A percentile compares a stretch with the other conserved stretches of the same genome.
Evolutionary conservation across 805 yeast genomes (phyloP).

Genomic region (Wickerhamomyces rabaulensis): DNA sequence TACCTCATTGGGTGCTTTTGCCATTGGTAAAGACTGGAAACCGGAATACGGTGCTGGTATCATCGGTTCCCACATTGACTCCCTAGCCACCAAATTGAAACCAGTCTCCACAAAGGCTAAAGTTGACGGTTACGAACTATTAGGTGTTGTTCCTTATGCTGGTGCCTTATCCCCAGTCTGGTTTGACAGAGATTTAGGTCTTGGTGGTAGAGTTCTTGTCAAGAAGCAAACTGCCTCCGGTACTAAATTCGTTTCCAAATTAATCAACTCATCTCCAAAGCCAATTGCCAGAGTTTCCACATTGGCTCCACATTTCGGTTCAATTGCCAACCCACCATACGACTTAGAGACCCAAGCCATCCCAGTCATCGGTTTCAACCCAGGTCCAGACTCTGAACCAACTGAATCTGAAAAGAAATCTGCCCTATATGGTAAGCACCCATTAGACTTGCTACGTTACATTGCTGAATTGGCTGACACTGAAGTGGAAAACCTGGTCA

Average conservation of each 20-base stretch:
- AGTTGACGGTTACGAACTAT: slow-evolving; percentile 68
- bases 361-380: slow-evolving; percentile 64
- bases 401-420: slow-evolving; percentile 55
- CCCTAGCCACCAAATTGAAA: slow-evolving; percentile 63
- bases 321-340: slow-evolving; percentile 61
- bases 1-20: slow-evolving; percentile 63
- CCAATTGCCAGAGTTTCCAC: slow-evolving; percentile 81
- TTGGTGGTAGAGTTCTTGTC: slow-evolving; percentile 72
- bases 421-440: slow-evolving; percentile 67
- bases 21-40: slow-evolving; percentile 60
- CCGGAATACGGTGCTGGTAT: slow-evolving; percentile 64
- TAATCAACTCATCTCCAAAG: slow-evolving; percentile 55
- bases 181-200: slow-evolving; percentile 84
- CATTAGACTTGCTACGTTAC: slow-evolving; percentile 62
- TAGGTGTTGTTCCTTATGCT: slow-evolving; percentile 83
- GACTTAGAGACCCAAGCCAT: slow-evolving; percentile 73
- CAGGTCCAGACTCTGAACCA: slow-evolving; percentile 36
- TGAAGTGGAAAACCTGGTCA: slow-evolving; percentile 55
- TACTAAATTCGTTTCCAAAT: slow-evolving; percentile 31
- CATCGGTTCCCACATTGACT: slow-evolving; percentile 73
- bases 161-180: slow-evolving; percentile 62
- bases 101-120: slow-evolving; percentile 59
- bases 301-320: slow-evolving; percentile 84
- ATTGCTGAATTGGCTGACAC: slow-evolving; percentile 57
- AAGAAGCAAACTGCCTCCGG: slow-evolving; percentile 30